Conservation (phyloP, 345 rosid genomes). For the Melastoma malabathricum region DNA sequence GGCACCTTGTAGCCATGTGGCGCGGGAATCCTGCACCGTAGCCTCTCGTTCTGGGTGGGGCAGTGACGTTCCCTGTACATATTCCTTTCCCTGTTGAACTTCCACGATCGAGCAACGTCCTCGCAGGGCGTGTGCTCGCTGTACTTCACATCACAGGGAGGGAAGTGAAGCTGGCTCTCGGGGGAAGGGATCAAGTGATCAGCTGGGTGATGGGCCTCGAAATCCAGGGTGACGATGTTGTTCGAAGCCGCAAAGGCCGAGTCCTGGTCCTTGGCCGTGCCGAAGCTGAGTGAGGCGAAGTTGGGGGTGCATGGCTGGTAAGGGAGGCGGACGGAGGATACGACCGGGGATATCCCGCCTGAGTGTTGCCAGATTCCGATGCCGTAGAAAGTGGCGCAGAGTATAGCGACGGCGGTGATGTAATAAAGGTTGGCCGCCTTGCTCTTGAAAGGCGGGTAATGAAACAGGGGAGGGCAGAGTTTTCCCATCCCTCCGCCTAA, state of each 20-base stretch:
- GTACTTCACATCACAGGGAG: conserved; percentile 36
- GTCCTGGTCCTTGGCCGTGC: too few species aligned
- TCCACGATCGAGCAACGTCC: conserved; percentile 41
- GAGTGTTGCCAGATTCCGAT: conserved; percentile 44
- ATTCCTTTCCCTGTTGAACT: conserved; percentile 37
- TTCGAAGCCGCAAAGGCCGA: not conserved
- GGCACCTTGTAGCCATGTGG: conserved; percentile 68
- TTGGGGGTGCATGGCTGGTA: conserved; percentile 5
- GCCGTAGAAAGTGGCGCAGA: conserved; percentile 41
- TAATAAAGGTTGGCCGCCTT: conserved; percentile 37
- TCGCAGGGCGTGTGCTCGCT: conserved; percentile 77
- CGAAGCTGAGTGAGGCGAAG: conserved; percentile 9
- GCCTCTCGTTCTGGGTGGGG: conserved; percentile 30
- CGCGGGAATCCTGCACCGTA: conserved; percentile 65
- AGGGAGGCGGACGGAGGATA: conserved; percentile 26
- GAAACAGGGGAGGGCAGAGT: conserved; percentile 3
- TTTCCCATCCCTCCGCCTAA: not conserved
- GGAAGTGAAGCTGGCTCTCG: conserved; percentile 32
- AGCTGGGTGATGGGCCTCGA: conserved; percentile 40
- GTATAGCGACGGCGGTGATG: conserved; percentile 24
- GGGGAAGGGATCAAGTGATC: conserved; percentile 24
- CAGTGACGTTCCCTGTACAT: conserved; percentile 81
- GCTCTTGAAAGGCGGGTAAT: conserved; percentile 16
- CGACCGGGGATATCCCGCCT: conserved; percentile 12
- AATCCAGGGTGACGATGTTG: conserved; percentile 26